phyloP scores from a whole-genome alignment of 2,329 filamentous ascomycete genomes.

The Blastomyces emzantsi region DNA sequence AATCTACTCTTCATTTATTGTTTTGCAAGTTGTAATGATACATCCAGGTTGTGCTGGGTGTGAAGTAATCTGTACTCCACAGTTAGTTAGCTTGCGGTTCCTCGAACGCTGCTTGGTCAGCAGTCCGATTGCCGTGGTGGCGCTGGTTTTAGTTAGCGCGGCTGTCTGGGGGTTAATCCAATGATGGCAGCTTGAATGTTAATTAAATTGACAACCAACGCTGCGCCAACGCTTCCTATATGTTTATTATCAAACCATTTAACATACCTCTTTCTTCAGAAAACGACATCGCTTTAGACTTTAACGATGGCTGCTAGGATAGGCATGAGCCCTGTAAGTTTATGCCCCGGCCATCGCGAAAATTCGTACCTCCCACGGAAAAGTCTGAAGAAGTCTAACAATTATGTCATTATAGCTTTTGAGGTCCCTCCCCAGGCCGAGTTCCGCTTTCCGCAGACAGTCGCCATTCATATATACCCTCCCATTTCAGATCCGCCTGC shows the following conservation, averaged over 20 bases:
- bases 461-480: slow-evolving; percentile 5
- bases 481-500: slow-evolving; percentile 34
- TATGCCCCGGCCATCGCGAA: background rate
- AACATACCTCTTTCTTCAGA: background rate
- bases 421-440: slow-evolving; percentile 10
- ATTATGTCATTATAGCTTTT: background rate
- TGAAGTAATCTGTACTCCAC: no score
- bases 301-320: background rate
- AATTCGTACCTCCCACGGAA: background rate
- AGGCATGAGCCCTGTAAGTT: slow-evolving; percentile 4
- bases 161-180: no score
- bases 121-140: no score
- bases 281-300: background rate
- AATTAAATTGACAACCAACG: background rate
- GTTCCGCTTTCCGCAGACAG: background rate
- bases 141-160: no score
- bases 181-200: no score
- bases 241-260: background rate
- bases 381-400: background rate
- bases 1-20: background rate
- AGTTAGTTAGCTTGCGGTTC: no score
- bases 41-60: background rate
- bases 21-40: background rate
- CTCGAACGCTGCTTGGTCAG: no score
- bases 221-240: background rate